Percentiles rank a stretch among this genome's conserved stretches.
Evolutionary conservation across 2,329 filamentous ascomycete genomes (phyloP).

Genomic region (Stachybotrys elegans): DNA sequence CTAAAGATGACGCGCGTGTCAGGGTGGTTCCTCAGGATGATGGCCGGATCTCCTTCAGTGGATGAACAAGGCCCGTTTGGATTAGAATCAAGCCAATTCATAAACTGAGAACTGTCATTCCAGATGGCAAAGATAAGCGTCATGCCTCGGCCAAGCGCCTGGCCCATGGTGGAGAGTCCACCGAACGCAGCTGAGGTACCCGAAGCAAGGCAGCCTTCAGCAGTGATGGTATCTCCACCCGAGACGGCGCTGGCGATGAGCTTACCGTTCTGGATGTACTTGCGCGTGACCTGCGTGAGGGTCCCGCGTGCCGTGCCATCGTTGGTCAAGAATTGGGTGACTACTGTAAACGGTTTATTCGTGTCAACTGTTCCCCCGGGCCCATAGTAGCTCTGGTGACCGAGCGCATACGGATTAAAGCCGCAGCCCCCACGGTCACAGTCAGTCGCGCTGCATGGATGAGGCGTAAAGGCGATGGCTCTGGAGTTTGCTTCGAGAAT

Average conservation of each 20-base stretch:
- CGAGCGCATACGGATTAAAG: constrained; percentile 27
- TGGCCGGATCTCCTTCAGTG: constrained; percentile 34
- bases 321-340: constrained; percentile 39
- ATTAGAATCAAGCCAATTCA: constrained; percentile 55
- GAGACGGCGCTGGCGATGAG: constrained; percentile 12
- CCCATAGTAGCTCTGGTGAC: constrained; percentile 20
- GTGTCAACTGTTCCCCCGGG: constrained; percentile 39
- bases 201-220: constrained; percentile 38
- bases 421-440: constrained; percentile 29
- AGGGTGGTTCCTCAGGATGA: constrained; percentile 30
- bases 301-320: constrained; percentile 15
- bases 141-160: constrained; percentile 26
- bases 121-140: constrained; percentile 49
- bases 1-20: constrained; percentile 36
- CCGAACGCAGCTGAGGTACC: constrained; percentile 41
- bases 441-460: constrained; percentile 30
- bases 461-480: constrained; percentile 32
- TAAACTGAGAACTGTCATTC: constrained; percentile 51
- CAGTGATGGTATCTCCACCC: constrained; percentile 34
- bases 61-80: constrained; percentile 38
- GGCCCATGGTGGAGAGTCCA: constrained; percentile 19
- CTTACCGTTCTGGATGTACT: constrained; percentile 20
- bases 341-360: constrained; percentile 27
- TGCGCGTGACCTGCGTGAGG: constrained; percentile 16
- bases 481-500: constrained; percentile 37